Evolutionary conservation across 345 rosid species (phyloP).

Genomic region (Citrus maxima): DNA sequence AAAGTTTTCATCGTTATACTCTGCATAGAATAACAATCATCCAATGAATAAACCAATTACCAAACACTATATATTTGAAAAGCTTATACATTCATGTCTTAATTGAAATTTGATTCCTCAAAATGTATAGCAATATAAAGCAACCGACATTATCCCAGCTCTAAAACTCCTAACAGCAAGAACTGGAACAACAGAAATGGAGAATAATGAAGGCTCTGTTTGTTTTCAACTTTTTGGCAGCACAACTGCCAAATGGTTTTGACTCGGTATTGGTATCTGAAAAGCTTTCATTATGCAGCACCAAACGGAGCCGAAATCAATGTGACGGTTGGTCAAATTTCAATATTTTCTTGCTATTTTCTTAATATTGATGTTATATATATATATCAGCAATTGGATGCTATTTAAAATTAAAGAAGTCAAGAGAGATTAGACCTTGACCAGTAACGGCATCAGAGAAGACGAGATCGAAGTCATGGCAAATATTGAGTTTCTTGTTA

Average conservation of each 20-base stretch:
- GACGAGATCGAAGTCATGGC: slow-evolving; percentile 38
- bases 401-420: neutral
- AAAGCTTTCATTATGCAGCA: neutral
- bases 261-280: neutral
- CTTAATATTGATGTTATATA: no score
- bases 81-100: neutral
- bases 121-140: neutral
- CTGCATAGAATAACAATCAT: slow-evolving; percentile 22
- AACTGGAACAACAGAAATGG: neutral
- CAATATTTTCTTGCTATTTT: neutral
- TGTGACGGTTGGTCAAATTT: neutral
- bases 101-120: neutral
- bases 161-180: neutral
- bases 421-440: slow-evolving; percentile 25
- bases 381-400: neutral
- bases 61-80: neutral
- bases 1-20: slow-evolving; percentile 27
- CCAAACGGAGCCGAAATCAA: neutral
- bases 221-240: neutral
- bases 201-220: neutral
- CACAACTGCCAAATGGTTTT: neutral
- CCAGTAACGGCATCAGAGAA: slow-evolving; percentile 33
- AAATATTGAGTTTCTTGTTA: slow-evolving; percentile 26
- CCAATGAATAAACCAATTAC: neutral
- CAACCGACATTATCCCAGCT: neutral